phyloP scores from a whole-genome alignment of 805 yeast genomes.

The Zygosaccharomyces pseudorouxii region DNA sequence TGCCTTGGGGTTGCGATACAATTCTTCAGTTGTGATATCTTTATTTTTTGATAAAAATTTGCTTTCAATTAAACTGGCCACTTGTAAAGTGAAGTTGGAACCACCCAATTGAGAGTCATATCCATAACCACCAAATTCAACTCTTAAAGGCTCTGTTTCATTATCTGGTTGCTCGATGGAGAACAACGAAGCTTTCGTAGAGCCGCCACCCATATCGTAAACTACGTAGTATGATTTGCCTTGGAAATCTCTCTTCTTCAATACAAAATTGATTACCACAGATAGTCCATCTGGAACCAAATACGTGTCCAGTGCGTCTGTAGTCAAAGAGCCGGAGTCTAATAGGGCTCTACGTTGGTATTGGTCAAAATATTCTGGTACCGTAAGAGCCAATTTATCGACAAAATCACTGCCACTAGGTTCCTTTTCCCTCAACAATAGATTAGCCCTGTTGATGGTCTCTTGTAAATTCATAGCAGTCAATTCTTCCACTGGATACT shows the following conservation, averaged over 20 bases:
- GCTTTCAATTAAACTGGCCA: constrained; percentile 56
- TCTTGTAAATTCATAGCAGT: constrained; percentile 78
- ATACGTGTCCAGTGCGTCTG: constrained; percentile 55
- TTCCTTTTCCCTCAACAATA: constrained; percentile 50
- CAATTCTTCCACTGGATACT: constrained; percentile 67
- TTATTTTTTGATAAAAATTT: constrained; percentile 51
- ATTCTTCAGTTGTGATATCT: constrained; percentile 35
- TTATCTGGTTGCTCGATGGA: constrained; percentile 47
- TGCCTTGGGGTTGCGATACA: constrained; percentile 50
- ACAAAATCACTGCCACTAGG: constrained; percentile 45
- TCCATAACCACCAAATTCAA: constrained; percentile 71
- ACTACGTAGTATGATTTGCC: constrained; percentile 52
- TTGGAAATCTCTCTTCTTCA: constrained; percentile 26
- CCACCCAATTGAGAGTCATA: constrained; percentile 72
- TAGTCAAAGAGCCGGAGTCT: constrained; percentile 59
- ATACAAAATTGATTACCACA: constrained; percentile 74
- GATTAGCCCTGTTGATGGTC: constrained; percentile 58
- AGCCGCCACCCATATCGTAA: constrained; percentile 91
- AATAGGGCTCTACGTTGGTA: constrained; percentile 64
- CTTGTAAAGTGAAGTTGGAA: constrained; percentile 57
- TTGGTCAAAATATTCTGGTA: constrained; percentile 66
- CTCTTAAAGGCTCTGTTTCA: constrained; percentile 39
- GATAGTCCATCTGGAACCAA: constrained; percentile 91
- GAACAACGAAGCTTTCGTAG: constrained; percentile 80
- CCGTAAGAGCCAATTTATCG: constrained; percentile 66